These are phyloP conservation scores for Nicotiana tomentosiformis DNA, from an alignment of 257 asterid genomes.

Conservation along the genomic window DNA sequence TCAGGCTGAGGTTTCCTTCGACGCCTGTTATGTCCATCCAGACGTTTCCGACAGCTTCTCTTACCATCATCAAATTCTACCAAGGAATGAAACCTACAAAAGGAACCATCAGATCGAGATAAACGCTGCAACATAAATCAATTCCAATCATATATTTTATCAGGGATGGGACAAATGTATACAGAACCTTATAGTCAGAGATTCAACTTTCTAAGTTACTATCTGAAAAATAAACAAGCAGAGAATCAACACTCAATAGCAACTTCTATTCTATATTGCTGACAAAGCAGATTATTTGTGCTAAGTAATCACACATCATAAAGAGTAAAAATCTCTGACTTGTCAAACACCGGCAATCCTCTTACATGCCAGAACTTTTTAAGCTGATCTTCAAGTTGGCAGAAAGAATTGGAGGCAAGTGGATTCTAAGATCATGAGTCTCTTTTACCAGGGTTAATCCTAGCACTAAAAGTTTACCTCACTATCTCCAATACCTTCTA, in stretches of 20 bases:
- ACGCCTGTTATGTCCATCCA: constrained; percentile 83
- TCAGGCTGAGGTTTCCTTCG: constrained; percentile 89
- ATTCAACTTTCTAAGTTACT: background rate
- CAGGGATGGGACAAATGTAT: background rate
- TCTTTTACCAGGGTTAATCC: background rate
- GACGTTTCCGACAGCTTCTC: constrained; percentile 90
- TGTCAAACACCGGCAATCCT: background rate
- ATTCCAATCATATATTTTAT: background rate
- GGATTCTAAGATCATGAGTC: background rate
- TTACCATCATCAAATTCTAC: constrained; percentile 86
- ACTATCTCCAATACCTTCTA: background rate
- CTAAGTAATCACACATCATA: background rate
- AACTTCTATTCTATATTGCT: background rate
- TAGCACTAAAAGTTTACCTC: background rate
- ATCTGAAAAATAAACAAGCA: background rate
- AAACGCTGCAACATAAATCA: background rate
- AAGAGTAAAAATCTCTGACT: background rate
- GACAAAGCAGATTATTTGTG: background rate
- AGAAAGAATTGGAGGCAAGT: background rate
- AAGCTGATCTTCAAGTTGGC: background rate
- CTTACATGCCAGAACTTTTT: background rate
- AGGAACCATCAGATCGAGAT: background rate
- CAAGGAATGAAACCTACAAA: constrained; percentile 73
- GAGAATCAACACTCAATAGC: background rate
- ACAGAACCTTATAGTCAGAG: background rate